Conservation (phyloP, 345 rosid genomes). For the Pistacia integerrima region DNA sequence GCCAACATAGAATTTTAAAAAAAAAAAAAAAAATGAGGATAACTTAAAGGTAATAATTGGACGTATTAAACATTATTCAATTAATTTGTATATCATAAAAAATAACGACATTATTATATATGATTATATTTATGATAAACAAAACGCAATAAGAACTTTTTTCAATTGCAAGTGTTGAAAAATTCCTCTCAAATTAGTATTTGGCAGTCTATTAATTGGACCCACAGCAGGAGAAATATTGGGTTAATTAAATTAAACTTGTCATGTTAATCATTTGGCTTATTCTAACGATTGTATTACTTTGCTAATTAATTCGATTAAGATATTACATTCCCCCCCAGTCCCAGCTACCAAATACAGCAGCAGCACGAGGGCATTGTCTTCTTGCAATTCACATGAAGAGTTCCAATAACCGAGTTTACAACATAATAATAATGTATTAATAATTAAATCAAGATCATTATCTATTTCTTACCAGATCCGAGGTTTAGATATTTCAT, state of each 20-base stretch:
- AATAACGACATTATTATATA: no score
- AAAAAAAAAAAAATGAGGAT: no score
- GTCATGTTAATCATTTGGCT: not conserved
- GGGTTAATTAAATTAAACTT: not conserved
- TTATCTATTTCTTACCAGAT: conserved; percentile 13
- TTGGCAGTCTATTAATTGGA: no score
- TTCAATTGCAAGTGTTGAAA: not conserved
- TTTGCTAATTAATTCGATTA: not conserved
- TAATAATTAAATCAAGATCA: conserved; percentile 12
- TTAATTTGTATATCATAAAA: no score
- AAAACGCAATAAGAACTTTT: no score
- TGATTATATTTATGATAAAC: not conserved
- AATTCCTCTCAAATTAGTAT: not conserved
- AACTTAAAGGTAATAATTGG: no score
- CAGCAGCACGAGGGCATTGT: conserved; percentile 5
- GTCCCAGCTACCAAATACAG: not conserved
- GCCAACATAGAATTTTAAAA: no score
- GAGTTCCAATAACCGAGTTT: not conserved
- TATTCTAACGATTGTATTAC: no score
- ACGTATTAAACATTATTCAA: no score
- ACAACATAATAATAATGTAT: not conserved
- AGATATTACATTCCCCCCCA: not conserved
- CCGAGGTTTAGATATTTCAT: conserved; percentile 24
- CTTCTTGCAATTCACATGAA: conserved; percentile 6
- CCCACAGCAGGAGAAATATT: not conserved